phyloP scores from a whole-genome alignment of 345 rosid species.

The Eucalyptus decipiens region DNA sequence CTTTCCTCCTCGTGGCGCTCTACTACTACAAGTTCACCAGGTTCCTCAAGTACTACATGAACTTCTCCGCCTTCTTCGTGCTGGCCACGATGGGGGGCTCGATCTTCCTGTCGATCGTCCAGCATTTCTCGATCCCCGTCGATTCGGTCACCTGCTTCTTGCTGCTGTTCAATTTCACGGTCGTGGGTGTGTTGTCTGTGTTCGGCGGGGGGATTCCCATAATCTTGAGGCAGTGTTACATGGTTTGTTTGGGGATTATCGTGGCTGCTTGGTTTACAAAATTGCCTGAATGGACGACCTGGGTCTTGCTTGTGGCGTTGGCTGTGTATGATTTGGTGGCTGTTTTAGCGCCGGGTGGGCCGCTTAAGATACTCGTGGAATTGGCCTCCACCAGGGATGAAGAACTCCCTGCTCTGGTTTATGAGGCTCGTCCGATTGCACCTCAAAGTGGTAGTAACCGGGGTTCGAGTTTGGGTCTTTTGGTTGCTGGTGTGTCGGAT shows the following conservation, averaged over 20 bases:
- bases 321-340: slow-evolving; percentile 90
- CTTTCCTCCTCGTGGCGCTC: slow-evolving; percentile 74
- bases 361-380: slow-evolving; percentile 85
- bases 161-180: slow-evolving; percentile 72
- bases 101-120: slow-evolving; percentile 65
- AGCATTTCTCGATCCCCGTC: slow-evolving; percentile 74
- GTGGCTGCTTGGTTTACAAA: slow-evolving; percentile 96
- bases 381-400: slow-evolving; percentile 84
- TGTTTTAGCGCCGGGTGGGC: slow-evolving; percentile 95
- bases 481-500: slow-evolving; percentile 59
- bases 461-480: slow-evolving; percentile 37
- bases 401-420: slow-evolving; percentile 92
- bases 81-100: slow-evolving; percentile 87
- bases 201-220: slow-evolving; percentile 74
- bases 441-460: slow-evolving; percentile 19
- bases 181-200: slow-evolving; percentile 75
- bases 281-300: slow-evolving; percentile 95
- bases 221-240: slow-evolving; percentile 69
- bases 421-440: slow-evolving; percentile 88
- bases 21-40: slow-evolving; percentile 90
- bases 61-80: slow-evolving; percentile 86
- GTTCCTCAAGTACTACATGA: slow-evolving; percentile 91
- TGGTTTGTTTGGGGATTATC: slow-evolving; percentile 79
- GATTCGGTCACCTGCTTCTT: slow-evolving; percentile 68
- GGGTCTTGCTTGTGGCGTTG: slow-evolving; percentile 79